Evolutionary conservation across 495 filamentous ascomycete species (phyloP).

Genomic region (Neurospora sp.): DNA sequence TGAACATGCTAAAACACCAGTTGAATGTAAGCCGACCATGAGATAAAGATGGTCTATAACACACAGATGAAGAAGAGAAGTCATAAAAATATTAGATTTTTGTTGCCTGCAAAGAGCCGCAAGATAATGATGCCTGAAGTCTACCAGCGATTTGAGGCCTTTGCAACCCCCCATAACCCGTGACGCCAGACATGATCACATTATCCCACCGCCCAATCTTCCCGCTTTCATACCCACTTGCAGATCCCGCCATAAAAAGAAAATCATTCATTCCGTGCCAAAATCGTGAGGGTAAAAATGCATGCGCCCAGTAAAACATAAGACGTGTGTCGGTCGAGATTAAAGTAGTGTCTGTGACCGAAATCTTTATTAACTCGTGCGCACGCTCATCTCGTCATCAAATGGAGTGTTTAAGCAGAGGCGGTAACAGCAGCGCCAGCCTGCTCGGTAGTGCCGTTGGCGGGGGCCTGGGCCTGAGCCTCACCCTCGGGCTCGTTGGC

Average conservation of each 20-base stretch:
- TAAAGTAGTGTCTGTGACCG: conserved; percentile 16
- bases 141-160: conserved; percentile 17
- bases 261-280: conserved; percentile 24
- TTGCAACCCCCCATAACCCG: conserved; percentile 19
- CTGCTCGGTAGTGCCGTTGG: background rate
- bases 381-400: conserved; percentile 15
- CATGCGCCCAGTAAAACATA: conserved; percentile 28
- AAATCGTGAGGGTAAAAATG: conserved; percentile 21
- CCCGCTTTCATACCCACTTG: conserved; percentile 15
- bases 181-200: conserved; percentile 19
- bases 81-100: conserved; percentile 27
- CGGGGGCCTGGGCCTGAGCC: conserved; percentile 13
- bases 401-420: conserved; percentile 11
- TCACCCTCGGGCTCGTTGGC: conserved; percentile 40
- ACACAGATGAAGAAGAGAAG: conserved; percentile 19
- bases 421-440: background rate
- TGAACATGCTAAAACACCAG: conserved; percentile 27
- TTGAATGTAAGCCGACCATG: conserved; percentile 26
- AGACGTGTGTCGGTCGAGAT: conserved; percentile 17
- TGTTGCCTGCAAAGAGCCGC: conserved; percentile 17
- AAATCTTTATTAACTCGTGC: conserved; percentile 15
- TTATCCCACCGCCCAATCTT: conserved; percentile 20
- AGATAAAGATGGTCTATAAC: conserved; percentile 18
- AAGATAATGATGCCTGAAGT: conserved; percentile 23
- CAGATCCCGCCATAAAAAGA: conserved; percentile 21